Evolutionary conservation across 2,329 filamentous ascomycete genomes (phyloP).

Genomic region (Sclerotinia sclerotiorum): DNA sequence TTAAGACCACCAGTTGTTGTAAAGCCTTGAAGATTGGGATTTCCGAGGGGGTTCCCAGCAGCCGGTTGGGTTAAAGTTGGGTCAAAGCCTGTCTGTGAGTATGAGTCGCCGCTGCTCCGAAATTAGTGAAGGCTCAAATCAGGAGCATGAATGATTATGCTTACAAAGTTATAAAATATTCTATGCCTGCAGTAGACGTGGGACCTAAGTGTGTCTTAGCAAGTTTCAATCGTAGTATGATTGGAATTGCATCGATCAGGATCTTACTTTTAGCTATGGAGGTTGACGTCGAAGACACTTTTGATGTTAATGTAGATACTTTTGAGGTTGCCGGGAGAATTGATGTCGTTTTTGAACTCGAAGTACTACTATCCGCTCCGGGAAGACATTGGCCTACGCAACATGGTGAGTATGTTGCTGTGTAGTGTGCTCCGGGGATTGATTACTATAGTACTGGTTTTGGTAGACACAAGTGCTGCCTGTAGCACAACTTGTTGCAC

Average conservation of each 20-base stretch:
- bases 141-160: not conserved
- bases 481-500: slow-evolving; percentile 27
- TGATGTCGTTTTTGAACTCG: not conserved
- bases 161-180: slow-evolving; percentile 14
- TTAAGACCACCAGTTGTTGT: slow-evolving; percentile 42
- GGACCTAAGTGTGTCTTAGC: not conserved
- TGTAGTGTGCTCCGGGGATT: too few species aligned
- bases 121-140: not conserved
- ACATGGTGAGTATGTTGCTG: not conserved
- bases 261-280: not conserved
- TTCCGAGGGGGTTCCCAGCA: slow-evolving; percentile 38
- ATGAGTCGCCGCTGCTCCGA: slow-evolving; percentile 39
- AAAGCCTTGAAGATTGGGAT: slow-evolving; percentile 39
- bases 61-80: slow-evolving; percentile 35
- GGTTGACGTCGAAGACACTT: not conserved
- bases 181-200: not conserved
- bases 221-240: not conserved
- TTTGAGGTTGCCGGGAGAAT: not conserved
- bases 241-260: too few species aligned
- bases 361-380: not conserved
- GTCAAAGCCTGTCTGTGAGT: slow-evolving; percentile 41
- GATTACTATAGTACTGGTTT: slow-evolving; percentile 25
- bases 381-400: slow-evolving; percentile 14
- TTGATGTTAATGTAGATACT: slow-evolving; percentile 1
- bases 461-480: slow-evolving; percentile 26